Evolutionary conservation across 2,329 filamentous ascomycete genomes (phyloP), one percentile per base, ranked within the genome.

Genomic region (Epichloe coenophiala): DNA sequence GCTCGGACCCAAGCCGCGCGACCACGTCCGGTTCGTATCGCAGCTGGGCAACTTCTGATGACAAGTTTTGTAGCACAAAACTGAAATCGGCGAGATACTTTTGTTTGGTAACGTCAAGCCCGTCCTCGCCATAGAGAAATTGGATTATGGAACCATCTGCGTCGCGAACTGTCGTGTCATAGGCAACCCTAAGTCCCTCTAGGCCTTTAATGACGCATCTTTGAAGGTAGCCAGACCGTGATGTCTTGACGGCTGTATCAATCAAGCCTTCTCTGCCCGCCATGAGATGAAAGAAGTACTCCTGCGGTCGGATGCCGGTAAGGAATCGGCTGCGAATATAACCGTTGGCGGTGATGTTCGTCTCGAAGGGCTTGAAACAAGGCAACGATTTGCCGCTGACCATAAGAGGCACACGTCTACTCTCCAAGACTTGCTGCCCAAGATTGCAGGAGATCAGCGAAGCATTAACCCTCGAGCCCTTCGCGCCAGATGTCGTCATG

Each of bases 231-330:
- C 93, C 94, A 31, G 93, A 97, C 63, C 93, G 84, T 9, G 91
- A 95, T 1, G 93, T 98, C 71, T 98, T 98, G 66, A 98, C 93
- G 56, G 93, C 93, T 19, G 93, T 98, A 77, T 98, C 93, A 63
- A 98, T 98, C 57, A 98, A 74, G 74, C 93, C 93, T 76, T 98
- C 94, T 71, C 93, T 82, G 60, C 94, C 94, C 62, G 91, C 93
- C 94, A 98, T 98, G 68, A 94, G 89, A 78, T 98, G 93, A 74
- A 98, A 98, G 67, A 91, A 98, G 67, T 96, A 98, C 65, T 98
- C 94, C 62, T 98, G 93, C 4, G 93, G 93, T 50, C 91, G 83
- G 54, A 98, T 93, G 53, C 93, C 93, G 23, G 94, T 98, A 75
- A 98, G 85, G 78, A 98, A 98, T 65, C 93, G 88, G 62, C 94